These are phyloP conservation scores for Hibiscus tridactylites DNA, from an alignment of 345 rosid genomes.

Conservation along the genomic window DNA sequence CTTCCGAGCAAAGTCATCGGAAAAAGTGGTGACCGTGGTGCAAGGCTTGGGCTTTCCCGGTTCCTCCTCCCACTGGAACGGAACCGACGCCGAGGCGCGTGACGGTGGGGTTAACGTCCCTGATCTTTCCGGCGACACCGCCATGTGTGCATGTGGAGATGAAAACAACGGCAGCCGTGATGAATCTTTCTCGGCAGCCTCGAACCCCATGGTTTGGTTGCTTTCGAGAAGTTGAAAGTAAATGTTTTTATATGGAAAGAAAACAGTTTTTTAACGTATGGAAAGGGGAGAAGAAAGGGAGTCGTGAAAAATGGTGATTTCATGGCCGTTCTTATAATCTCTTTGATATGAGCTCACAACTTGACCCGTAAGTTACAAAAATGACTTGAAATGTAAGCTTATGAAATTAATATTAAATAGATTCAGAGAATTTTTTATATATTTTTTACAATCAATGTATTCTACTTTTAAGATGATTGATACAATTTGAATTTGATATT, in stretches of 20 bases:
- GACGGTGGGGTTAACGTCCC: constrained; percentile 52
- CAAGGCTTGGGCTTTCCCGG: constrained; percentile 78
- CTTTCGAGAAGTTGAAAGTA: background rate
- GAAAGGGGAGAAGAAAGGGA: background rate
- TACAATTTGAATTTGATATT: too few relatives aligned
- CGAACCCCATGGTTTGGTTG: constrained; percentile 16
- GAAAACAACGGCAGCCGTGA: constrained; percentile 34
- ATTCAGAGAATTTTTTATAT: too few relatives aligned
- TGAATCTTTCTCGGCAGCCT: constrained; percentile 15
- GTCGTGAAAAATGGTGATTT: background rate
- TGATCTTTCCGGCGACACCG: constrained; percentile 49
- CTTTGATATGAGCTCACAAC: background rate
- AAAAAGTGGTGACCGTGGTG: constrained; percentile 10
- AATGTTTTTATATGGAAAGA: background rate
- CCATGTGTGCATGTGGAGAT: constrained; percentile 23
- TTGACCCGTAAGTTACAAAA: background rate
- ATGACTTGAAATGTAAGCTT: background rate
- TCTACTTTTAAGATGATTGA: too few relatives aligned
- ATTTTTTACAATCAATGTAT: too few relatives aligned
- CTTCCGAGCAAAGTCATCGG: constrained; percentile 29
- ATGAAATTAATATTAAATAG: background rate
- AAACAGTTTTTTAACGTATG: background rate
- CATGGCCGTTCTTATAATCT: background rate
- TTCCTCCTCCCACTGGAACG: constrained; percentile 83
- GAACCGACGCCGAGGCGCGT: constrained; percentile 56